Evolutionary conservation across 1,139 yeast species (phyloP), one percentile per base, ranked within the genome.

Genomic region (Saccharomyces pastorianus): DNA sequence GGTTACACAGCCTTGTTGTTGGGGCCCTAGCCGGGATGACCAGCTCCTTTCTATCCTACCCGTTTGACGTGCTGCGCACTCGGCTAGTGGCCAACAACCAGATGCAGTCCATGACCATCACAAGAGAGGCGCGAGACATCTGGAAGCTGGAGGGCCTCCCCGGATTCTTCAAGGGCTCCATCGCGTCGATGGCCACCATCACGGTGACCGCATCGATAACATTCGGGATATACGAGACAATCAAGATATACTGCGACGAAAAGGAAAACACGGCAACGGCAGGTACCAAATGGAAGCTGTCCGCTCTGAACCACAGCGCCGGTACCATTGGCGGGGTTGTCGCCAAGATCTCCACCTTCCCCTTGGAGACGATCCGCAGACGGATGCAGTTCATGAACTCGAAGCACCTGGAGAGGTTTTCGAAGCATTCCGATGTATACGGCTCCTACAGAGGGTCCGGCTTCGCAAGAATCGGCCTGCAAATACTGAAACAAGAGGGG

Each of bases 11-110:
- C 47, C 74, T 86, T 48, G 49, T 86, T 0, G 81, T 88, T 5
- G 99, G 99, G 0, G 79, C 87, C 0, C 70, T 82, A 1, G 84
- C 97, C 0, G 99, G 99, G 0, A 72, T 83, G 29, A 64, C 80
- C 0, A 88, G 96, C 50, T 88, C 96, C 0, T 54, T 80, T 0
- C 66, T 75, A 1, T 88, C 97, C 2, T 93, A 93, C 64, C 99
- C 99, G 0, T 83, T 89, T 64, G 99, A 93, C 68, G 76, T 90
- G 31, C 71, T 93, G 48, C 73, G 99, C 51, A 93, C 99, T 0
- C 73, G 96, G 52, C 76, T 90, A 54, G 96, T 90, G 0, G 86
- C 87, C 2, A 80, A 81, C 62, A 68, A 71, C 41, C 64, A 73
- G n/a, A 48, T 49, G 11, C 47, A 51, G 7, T 42, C 59, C 8